phyloP scores from a whole-genome alignment of 441 rosid genomes.

The Erodium moschatum region DNA sequence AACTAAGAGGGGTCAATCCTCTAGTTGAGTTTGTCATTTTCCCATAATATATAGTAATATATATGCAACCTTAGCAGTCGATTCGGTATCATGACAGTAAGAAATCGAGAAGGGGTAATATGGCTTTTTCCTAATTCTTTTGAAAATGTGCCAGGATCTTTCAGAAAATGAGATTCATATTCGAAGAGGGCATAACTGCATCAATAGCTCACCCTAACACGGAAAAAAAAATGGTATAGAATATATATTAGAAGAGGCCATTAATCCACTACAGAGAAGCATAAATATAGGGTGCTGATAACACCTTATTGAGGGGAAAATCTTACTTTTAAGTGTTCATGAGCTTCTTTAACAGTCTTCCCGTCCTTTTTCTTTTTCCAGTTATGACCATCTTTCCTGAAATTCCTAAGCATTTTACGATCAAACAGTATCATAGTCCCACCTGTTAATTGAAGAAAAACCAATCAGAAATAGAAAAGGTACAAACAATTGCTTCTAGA shows the following conservation, averaged over 20 bases:
- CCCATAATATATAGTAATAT: no score
- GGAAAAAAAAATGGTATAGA: no score
- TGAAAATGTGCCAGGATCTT: no score
- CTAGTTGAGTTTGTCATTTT: no score
- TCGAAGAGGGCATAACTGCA: no score
- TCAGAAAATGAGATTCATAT: no score
- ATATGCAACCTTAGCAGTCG: no score
- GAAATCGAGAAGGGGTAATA: no score
- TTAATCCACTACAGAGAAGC: neutral
- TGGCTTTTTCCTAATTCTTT: no score
- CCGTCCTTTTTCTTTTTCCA: conserved; percentile 99
- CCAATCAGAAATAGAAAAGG: conserved; percentile 7
- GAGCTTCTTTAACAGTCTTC: conserved; percentile 96
- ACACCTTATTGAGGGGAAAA: conserved; percentile 17
- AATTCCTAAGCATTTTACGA: conserved; percentile 92
- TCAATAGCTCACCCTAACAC: no score
- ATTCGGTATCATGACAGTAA: no score
- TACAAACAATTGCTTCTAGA: neutral
- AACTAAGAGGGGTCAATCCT: no score
- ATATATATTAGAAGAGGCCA: neutral
- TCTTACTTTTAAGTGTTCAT: conserved; percentile 88
- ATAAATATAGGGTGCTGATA: neutral
- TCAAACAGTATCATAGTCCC: conserved; percentile 72
- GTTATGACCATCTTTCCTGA: conserved; percentile 88
- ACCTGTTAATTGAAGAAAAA: conserved; percentile 42